These are phyloP conservation scores for Marasmius fiardii DNA, from an alignment of 1,284 basidiomycete species.

Conservation along the genomic window DNA sequence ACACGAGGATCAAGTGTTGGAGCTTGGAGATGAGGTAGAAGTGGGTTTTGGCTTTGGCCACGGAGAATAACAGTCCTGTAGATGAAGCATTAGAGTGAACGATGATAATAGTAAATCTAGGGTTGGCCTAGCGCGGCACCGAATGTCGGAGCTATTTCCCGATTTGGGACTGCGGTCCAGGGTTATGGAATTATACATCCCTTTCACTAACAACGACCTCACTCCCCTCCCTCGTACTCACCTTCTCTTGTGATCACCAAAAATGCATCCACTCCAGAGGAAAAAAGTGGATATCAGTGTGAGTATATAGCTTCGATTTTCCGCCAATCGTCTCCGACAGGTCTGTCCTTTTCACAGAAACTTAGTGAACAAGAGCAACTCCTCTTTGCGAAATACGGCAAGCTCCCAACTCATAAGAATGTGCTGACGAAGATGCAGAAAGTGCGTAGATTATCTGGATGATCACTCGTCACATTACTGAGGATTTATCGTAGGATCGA, in stretches of 20 bases:
- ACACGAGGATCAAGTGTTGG: background rate
- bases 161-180: constrained; percentile 2
- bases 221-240: constrained; percentile 12
- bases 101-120: too few species aligned
- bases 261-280: constrained; percentile 79
- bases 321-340: constrained; percentile 21
- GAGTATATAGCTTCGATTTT: constrained; percentile 27
- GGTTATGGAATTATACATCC: background rate
- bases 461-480: constrained; percentile 9
- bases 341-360: constrained; percentile 47
- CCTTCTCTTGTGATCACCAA: background rate
- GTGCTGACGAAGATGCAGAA: constrained; percentile 93
- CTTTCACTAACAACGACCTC: constrained; percentile 11
- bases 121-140: background rate
- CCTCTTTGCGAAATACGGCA: constrained; percentile 93
- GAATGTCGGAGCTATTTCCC: background rate
- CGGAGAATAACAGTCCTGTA: too few species aligned
- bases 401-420: constrained; percentile 92
- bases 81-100: too few species aligned
- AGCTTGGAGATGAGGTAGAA: background rate
- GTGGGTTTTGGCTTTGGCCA: background rate
- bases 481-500: constrained; percentile 64
- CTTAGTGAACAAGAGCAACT: constrained; percentile 91
- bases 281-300: constrained; percentile 93
- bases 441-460: constrained; percentile 40